Base-by-base conservation (phyloP, 2,329 filamentous ascomycete species). In the Colletotrichum gloeosporioides region DNA sequence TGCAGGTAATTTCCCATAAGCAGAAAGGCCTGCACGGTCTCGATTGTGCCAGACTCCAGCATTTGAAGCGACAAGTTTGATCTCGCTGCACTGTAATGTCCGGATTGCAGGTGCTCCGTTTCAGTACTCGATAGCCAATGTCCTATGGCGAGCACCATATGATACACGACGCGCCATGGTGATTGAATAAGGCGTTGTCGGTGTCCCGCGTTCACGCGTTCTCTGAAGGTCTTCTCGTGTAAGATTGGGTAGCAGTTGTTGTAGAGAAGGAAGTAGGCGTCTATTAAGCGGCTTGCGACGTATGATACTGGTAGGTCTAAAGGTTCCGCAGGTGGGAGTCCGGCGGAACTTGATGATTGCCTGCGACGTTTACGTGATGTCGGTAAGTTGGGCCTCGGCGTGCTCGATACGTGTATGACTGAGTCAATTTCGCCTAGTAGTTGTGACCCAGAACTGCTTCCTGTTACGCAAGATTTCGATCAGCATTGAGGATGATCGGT, bases 1-100 rank as follows among this genome's bases (percentile, higher is more conserved):
- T 90, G 89, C 6, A 89, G 82, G 78, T 90, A 90, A 64, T 89
- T 89, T 1, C 85, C 85, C 67, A 84, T 83, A 4, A 89, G 80
- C 1, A 83, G 81, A n/a, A 89, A 81, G 0, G 85, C 85, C 76
- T 89, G 88, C 2, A 89, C 86, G 0, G 88, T 80, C 5, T 85
- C 84, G 13, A 89, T 77, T 55, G 86, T 88, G 2, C 88, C 88
- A 16, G 83, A 83, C 76, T 89, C 87, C 4, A 89, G 81, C 62
- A 84, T 84, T 49, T 86, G 84, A 27, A 88, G 85, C 3, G 84
- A 85, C 12, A 89, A 78, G 31, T 86, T 80, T 4, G 80, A 80
- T 16, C 82, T 78, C 0, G 82, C 83, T 18, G 81, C 81, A 2
- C 79, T 69, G 64, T 82, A 85, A 4, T 84, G 78, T 8, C 59